phyloP scores from a whole-genome alignment of 495 filamentous ascomycete genomes.

The Bombardia bombarda region DNA sequence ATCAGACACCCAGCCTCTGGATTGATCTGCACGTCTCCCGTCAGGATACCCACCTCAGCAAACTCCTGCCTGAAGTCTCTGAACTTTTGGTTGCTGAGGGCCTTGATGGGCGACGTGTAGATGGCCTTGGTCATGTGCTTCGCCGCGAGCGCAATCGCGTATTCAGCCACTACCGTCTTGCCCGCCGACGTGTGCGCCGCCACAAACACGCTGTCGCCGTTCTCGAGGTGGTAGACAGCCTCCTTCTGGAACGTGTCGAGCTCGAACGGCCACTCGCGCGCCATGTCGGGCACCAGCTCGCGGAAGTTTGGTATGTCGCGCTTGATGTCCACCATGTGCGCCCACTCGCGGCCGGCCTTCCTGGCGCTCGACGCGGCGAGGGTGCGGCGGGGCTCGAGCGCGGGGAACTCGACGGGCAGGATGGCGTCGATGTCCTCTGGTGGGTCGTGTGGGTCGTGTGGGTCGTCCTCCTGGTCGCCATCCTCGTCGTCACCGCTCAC shows the following conservation, averaged over 20 bases:
- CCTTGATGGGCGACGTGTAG: slow-evolving; percentile 98
- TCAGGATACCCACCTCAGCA: slow-evolving; percentile 93
- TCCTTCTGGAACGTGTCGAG: slow-evolving; percentile 98
- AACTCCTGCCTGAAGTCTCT: slow-evolving; percentile 84
- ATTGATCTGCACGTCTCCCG: slow-evolving; percentile 96
- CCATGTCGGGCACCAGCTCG: slow-evolving; percentile 93
- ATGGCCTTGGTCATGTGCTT: slow-evolving; percentile 99
- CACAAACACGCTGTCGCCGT: slow-evolving; percentile 95
- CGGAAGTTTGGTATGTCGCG: slow-evolving; percentile 82
- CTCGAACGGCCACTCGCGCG: slow-evolving; percentile 91
- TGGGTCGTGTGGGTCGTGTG: too few species aligned
- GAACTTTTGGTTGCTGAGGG: slow-evolving; percentile 97
- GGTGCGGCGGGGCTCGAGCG: slow-evolving; percentile 73
- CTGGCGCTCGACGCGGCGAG: slow-evolving; percentile 65
- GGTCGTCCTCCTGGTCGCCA: slow-evolving; percentile 37
- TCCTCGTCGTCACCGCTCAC: slow-evolving; percentile 24
- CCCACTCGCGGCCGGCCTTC: slow-evolving; percentile 81
- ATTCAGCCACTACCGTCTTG: slow-evolving; percentile 97
- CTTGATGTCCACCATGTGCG: slow-evolving; percentile 94
- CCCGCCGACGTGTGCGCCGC: slow-evolving; percentile 98
- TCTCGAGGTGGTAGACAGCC: slow-evolving; percentile 93
- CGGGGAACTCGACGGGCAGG: slow-evolving; percentile 88
- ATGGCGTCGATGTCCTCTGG: slow-evolving; percentile 88
- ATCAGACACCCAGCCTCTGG: slow-evolving; percentile 97
- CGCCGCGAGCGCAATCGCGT: slow-evolving; percentile 89